Evolutionary conservation across 257 asterid species (phyloP).

Genomic region (Ballota nigra): DNA sequence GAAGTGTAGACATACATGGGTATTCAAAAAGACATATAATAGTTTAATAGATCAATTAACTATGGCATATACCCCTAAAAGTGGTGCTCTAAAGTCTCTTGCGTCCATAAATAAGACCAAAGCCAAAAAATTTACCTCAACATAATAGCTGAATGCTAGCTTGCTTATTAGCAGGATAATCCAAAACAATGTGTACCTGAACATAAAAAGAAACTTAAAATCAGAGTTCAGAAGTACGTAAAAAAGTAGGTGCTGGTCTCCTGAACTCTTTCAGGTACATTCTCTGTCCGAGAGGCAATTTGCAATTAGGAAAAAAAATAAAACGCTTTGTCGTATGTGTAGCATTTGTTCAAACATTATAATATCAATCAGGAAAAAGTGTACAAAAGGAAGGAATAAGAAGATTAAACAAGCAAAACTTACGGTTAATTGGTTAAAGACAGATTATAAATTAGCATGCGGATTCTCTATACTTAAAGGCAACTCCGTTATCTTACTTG

Average conservation of each 20-base stretch:
- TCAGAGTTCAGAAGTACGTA: not conserved
- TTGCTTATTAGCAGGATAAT: conserved; percentile 86
- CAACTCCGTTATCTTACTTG: conserved; percentile 54
- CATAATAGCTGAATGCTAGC: conserved; percentile 96
- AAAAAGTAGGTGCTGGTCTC: conserved; percentile 12
- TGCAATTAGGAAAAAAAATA: not conserved
- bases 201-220: conserved; percentile 16
- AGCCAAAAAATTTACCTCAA: conserved; percentile 61
- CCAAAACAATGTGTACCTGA: conserved; percentile 95
- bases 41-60: not conserved
- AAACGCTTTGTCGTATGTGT: not conserved
- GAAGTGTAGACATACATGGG: not conserved
- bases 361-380: not conserved
- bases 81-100: conserved; percentile 7
- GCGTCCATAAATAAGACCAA: not conserved
- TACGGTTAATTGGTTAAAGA: not conserved
- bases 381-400: not conserved
- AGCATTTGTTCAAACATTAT: not conserved
- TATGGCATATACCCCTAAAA: not conserved
- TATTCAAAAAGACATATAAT: not conserved
- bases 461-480: not conserved
- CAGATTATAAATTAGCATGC: conserved; percentile 8
- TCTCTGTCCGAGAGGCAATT: conserved; percentile 1
- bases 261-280: conserved; percentile 16
- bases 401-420: not conserved